Evolutionary conservation across 495 filamentous ascomycete genomes (phyloP).

Genomic region (Trichocladium uniseriatum): DNA sequence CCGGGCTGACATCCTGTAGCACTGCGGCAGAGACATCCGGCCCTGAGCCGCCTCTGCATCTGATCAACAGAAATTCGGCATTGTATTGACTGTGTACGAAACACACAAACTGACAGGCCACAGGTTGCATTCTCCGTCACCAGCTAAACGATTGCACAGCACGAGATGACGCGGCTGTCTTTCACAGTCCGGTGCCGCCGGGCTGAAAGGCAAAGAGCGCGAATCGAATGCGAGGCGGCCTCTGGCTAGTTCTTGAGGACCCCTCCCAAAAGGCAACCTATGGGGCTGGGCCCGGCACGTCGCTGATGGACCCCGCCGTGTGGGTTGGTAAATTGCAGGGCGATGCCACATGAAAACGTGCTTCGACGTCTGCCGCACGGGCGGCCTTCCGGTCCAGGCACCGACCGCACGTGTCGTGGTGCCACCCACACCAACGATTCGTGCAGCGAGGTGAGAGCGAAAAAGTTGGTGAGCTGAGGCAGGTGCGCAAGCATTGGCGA

Average conservation of each 20-base stretch:
- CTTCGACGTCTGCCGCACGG: neutral
- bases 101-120: no score
- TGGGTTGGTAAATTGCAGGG: conserved; percentile 2
- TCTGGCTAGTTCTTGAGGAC: no score
- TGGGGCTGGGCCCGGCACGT: neutral
- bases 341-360: conserved; percentile 9
- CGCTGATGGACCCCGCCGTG: neutral
- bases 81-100: no score
- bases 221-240: no score
- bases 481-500: neutral
- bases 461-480: conserved; percentile 1
- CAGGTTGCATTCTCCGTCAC: no score
- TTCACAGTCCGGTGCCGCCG: no score
- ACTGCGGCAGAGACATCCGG: neutral
- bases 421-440: neutral
- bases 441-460: neutral
- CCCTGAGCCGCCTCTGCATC: neutral
- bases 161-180: no score
- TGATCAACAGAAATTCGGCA: neutral
- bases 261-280: no score
- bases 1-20: conserved; percentile 1
- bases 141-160: no score
- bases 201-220: no score
- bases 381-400: neutral
- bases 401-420: conserved; percentile 7